A percentile compares a stretch with the other conserved stretches of the same genome.
phyloP scores from a whole-genome alignment of 2,329 filamentous ascomycete species.

The Botrytis hyacinthi region DNA sequence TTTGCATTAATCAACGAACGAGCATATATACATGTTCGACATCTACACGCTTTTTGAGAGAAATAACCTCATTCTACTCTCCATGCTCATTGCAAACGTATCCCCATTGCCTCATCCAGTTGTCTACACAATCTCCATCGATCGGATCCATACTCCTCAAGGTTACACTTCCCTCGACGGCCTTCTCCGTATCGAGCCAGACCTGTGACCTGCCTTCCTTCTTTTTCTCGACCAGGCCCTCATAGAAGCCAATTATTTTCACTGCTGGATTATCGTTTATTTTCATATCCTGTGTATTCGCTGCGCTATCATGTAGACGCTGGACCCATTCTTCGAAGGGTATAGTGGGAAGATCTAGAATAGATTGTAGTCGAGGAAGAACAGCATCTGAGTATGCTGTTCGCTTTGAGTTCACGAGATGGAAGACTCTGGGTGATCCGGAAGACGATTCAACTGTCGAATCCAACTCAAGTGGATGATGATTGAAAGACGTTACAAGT shows the following conservation, averaged over 20 bases:
- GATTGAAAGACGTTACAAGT: background rate
- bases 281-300: background rate
- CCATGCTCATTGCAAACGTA: background rate
- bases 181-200: slow-evolving; percentile 2
- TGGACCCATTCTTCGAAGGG: background rate
- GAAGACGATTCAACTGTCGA: background rate
- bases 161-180: background rate
- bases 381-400: slow-evolving; percentile 1
- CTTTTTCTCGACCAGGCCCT: background rate
- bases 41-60: background rate
- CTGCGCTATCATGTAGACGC: background rate
- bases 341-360: background rate
- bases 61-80: background rate
- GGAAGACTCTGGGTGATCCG: background rate
- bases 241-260: slow-evolving; percentile 4
- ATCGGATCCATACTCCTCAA: background rate
- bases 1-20: too few species aligned
- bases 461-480: background rate
- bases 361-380: background rate
- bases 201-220: background rate
- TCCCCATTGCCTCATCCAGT: slow-evolving; percentile 10
- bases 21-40: too few species aligned
- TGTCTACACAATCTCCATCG: background rate
- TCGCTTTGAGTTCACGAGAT: slow-evolving; percentile 4
- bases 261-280: background rate